A percentile compares a stretch with the other conserved stretches of the same genome.
Evolutionary conservation across 202 grass and related monocot genomes (phyloP).

Genomic region (Dendrocalamus latiflorus): DNA sequence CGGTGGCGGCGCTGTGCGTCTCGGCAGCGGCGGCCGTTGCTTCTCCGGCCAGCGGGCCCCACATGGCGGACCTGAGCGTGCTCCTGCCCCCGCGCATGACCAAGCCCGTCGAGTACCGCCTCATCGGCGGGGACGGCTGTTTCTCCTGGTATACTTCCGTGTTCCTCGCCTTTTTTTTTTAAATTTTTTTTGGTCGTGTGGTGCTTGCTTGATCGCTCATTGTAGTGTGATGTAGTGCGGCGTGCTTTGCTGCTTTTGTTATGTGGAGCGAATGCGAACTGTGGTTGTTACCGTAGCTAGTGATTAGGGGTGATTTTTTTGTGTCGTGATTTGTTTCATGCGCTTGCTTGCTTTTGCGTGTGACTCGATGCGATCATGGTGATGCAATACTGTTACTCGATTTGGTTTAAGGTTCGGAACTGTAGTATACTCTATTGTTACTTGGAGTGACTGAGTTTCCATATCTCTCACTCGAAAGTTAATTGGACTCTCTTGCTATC

Average conservation of each 20-base stretch:
- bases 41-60: slow-evolving; percentile 49
- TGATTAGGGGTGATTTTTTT: neutral
- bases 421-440: neutral
- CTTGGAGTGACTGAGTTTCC: neutral
- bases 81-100: slow-evolving; percentile 84
- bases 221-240: no score
- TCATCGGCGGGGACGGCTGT: slow-evolving; percentile 77
- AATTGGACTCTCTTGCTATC: neutral
- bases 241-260: neutral
- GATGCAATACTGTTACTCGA: no score
- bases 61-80: slow-evolving; percentile 87
- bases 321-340: slow-evolving; percentile 6
- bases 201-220: no score
- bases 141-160: slow-evolving; percentile 66
- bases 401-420: neutral
- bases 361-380: no score
- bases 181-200: no score
- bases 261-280: neutral
- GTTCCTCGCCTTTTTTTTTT: no score
- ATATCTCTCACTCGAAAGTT: neutral
- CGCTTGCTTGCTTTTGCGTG: no score
- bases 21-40: slow-evolving; percentile 18
- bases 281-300: neutral
- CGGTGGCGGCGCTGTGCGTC: slow-evolving; percentile 8
- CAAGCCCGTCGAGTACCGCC: slow-evolving; percentile 66